Percentiles rank a stretch among this genome's conserved stretches.
phyloP scores from a whole-genome alignment of 495 filamentous ascomycete genomes.

The Penicillium subrubescens region DNA sequence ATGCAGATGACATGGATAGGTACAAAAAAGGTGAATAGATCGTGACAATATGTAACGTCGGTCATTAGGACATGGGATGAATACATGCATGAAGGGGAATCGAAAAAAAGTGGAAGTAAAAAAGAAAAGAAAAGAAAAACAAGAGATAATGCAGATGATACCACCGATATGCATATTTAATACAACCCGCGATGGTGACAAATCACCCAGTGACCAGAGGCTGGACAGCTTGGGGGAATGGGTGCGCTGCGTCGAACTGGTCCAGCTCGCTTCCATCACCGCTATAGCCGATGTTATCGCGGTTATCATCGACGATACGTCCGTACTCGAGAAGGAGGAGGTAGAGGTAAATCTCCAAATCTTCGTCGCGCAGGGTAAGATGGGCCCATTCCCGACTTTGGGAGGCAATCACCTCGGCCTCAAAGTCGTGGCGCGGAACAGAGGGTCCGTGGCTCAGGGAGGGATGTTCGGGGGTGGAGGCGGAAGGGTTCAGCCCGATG shows the following conservation, averaged over 20 bases:
- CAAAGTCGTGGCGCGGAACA: constrained; percentile 53
- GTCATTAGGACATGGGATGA: constrained; percentile 15
- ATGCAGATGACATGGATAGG: background rate
- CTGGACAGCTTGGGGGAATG: constrained; percentile 12
- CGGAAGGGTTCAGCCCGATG: constrained; percentile 50
- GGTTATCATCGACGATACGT: constrained; percentile 63
- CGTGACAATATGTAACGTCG: constrained; percentile 8
- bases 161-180: constrained; percentile 1
- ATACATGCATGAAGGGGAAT: constrained; percentile 15
- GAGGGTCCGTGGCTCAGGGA: constrained; percentile 1
- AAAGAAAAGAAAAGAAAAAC: background rate
- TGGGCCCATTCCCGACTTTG: constrained; percentile 69
- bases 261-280: constrained; percentile 42
- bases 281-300: constrained; percentile 69
- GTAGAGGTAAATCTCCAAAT: constrained; percentile 72
- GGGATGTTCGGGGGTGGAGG: constrained; percentile 19
- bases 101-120: background rate
- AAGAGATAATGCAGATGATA: background rate
- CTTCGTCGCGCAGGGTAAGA: constrained; percentile 66
- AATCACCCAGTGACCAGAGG: constrained; percentile 11
- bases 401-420: constrained; percentile 62
- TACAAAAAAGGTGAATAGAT: constrained; percentile 4
- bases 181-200: background rate
- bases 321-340: constrained; percentile 73
- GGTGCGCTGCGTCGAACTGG: constrained; percentile 23